Conservation (phyloP, 2,329 filamentous ascomycete genomes). For the Apiospora saccharicola region DNA sequence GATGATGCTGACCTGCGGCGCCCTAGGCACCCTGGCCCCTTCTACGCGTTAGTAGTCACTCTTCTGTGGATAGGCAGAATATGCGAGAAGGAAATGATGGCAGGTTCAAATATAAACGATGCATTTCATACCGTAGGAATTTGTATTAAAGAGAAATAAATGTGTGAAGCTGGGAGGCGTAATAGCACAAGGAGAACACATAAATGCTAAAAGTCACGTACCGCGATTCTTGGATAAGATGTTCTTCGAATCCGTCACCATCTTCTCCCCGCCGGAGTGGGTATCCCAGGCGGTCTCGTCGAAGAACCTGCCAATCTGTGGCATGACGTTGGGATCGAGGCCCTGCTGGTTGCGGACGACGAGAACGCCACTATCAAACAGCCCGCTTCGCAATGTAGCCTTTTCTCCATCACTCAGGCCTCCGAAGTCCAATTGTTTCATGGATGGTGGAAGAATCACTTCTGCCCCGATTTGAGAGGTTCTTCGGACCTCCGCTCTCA, state of each 20-base stretch:
- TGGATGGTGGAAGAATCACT: not conserved
- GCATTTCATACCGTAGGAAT: too few relatives aligned
- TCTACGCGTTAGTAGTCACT: too few relatives aligned
- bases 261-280: slow-evolving; percentile 12
- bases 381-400: not conserved
- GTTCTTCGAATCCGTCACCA: slow-evolving; percentile 9
- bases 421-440: slow-evolving; percentile 1
- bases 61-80: too few relatives aligned
- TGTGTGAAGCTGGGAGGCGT: too few relatives aligned
- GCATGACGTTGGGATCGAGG: slow-evolving; percentile 14
- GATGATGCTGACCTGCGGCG: slow-evolving; percentile 23
- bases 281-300: slow-evolving; percentile 12
- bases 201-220: too few relatives aligned
- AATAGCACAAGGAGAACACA: too few relatives aligned
- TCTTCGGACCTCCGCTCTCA: not conserved
- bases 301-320: slow-evolving; percentile 11
- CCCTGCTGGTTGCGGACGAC: slow-evolving; percentile 21
- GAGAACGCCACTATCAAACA: slow-evolving; percentile 20
- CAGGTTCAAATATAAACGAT: too few relatives aligned
- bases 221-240: slow-evolving; percentile 14
- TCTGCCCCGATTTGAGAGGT: not conserved
- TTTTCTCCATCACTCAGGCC: not conserved
- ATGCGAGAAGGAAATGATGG: too few relatives aligned
- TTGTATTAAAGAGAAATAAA: too few relatives aligned
- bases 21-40: slow-evolving; percentile 10